Percentiles rank a stretch among this genome's conserved stretches.
These are phyloP conservation scores for Neolentinus lepideus DNA, from an alignment of 1,284 basidiomycete species.

Conservation along the genomic window DNA sequence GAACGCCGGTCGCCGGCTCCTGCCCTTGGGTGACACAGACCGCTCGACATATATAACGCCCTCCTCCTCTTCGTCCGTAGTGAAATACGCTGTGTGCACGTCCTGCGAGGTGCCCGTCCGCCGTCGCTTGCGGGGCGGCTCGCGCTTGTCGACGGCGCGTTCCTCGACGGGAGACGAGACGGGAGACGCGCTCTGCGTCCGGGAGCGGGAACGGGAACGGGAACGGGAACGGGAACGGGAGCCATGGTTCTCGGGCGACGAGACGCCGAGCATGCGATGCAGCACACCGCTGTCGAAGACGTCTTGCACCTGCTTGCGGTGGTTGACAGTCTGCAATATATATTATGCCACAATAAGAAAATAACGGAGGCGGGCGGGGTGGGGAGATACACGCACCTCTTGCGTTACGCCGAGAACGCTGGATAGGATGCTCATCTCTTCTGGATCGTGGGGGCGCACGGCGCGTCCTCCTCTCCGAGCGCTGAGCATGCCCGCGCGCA, in stretches of 20 bases:
- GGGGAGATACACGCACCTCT: slow-evolving; percentile 47
- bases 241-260: slow-evolving; percentile 17
- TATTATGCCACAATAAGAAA: slow-evolving; percentile 8
- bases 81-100: slow-evolving; percentile 34
- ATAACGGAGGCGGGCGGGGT: slow-evolving; percentile 2
- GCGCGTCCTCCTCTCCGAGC: slow-evolving; percentile 42
- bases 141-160: slow-evolving; percentile 32
- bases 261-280: slow-evolving; percentile 54
- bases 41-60: slow-evolving; percentile 9
- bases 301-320: slow-evolving; percentile 61
- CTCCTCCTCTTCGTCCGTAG: slow-evolving; percentile 23
- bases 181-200: too few species aligned
- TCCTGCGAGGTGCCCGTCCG: slow-evolving; percentile 29
- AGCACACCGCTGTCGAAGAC: slow-evolving; percentile 58
- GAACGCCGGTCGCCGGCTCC: slow-evolving; percentile 15
- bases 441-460: slow-evolving; percentile 42
- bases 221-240: slow-evolving; percentile 1
- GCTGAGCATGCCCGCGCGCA: slow-evolving; percentile 49
- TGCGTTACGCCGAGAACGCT: slow-evolving; percentile 79
- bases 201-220: too few species aligned
- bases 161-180: too few species aligned
- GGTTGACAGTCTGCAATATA: slow-evolving; percentile 55
- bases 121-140: slow-evolving; percentile 37
- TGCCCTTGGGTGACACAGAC: slow-evolving; percentile 16
- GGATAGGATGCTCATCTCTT: slow-evolving; percentile 75